Evolutionary conservation across 441 rosid species (phyloP), one percentile per base, ranked within the genome.

Genomic region (Jatropha podagrica): DNA sequence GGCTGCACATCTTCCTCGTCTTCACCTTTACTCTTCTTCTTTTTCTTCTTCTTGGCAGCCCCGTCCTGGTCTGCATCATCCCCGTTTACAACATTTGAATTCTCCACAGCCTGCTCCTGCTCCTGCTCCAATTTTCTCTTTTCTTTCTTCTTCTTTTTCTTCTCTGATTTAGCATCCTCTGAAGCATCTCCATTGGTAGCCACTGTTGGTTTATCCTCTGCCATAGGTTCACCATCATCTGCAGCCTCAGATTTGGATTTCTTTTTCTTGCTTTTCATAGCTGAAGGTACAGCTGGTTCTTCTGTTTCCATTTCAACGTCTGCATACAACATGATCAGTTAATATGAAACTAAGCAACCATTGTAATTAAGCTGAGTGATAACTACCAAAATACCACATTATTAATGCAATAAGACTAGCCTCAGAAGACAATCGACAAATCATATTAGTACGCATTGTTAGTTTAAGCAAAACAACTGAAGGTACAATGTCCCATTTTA

Each of bases 261-360:
- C 88, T 86, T 90, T 77, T 91, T 93, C 89, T 91, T 94, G 85
- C 89, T 89, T 67, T 91, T 92, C 92, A 90, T 91, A n/a, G 14
- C 82, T 3, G 92, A 82, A 60, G 84, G 77, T 52, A 80, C 89
- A 66, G 67, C 72, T 41, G 80, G 85, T 48, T 73, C 90, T 80
- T 79, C 77, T 13, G 71, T 32, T 41, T 89, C 89, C 88, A 86
- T 90, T 62, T 87, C 92, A 54, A 46, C 74, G 77, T 74, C 87
- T 84, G 80, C 76, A 75, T n/a, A 54, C 69, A 74, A 41, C 11
- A 68, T 11, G 9, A 69, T 17, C 20, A 62, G 11, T 8, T 5
- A 49, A 75, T 15, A 55, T 11, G 23, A 23, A 56, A 59, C 10
- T 42, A 32, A 52, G 23, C 26, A 0, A 12, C 12, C 46, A 40